Base-by-base conservation (phyloP, 2,329 filamentous ascomycete species). In the Cladobotryum mycophilum region DNA sequence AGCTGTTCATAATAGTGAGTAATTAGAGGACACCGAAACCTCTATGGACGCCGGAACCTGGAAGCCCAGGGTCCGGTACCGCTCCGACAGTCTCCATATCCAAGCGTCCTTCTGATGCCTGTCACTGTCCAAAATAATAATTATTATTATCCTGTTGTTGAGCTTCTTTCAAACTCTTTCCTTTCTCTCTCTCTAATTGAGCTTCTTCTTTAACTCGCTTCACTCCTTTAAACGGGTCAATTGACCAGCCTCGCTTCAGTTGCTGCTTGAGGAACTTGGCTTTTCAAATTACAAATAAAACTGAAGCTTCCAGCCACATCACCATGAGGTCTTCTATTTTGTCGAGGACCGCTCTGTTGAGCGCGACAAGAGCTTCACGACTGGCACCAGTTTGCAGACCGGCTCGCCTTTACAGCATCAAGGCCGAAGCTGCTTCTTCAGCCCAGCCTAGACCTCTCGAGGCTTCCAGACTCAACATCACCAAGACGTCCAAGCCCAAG, bases 401-500 rank as follows among this genome's bases (percentile, higher is more conserved):
- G 22, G 56, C 58, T 53, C 64, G 68, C 36, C 56, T 62, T 51
- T 82, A 78, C 65, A 83, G 79, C 70, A 73, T 78, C 64, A 70
- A 75, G 63, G 75, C 75, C 53, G 67, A 71, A 53, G 71, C 73
- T 7, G 74, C 76, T 2, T 76, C 76, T 1, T 58, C 67, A 15
- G 60, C 76, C 11, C 78, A 80, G 65, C 79, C 84, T 33, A 76
- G 80, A 49, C 82, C 81, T 50, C 80, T 97, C 57, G 89, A 97
- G 68, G 73, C 86, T n/a, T 79, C 82, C 37, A 86, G 85, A 70
- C 81, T 97, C 53, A 75, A 77, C 45, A 77, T 96, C 63, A 84
- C 82, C 53, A 83, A 85, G 71, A 95, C 88, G 1, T 79, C 76
- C 7, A 82, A 78, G 3, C 93, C 92, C 11, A 93, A 92, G 70